These are phyloP conservation scores for Aspergillus alliaceus DNA, from an alignment of 2,329 filamentous ascomycete genomes.

Conservation along the genomic window DNA sequence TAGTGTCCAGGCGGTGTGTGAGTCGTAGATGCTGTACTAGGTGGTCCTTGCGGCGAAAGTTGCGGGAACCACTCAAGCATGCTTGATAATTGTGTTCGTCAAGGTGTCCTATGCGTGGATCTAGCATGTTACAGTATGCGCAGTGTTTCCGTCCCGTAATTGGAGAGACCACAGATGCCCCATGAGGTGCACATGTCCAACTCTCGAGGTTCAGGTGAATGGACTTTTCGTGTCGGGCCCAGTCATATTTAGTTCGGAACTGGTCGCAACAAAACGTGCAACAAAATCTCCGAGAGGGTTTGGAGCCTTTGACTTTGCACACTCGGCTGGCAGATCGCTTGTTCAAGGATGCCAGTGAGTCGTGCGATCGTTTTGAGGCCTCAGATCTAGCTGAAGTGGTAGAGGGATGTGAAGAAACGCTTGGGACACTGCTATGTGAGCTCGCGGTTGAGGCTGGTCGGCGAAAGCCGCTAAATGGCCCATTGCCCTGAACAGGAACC, in stretches of 20 bases:
- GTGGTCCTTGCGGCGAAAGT: constrained; percentile 57
- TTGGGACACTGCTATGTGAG: neutral
- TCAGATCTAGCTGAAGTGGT: neutral
- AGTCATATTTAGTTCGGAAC: constrained; percentile 27
- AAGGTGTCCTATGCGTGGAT: constrained; percentile 49
- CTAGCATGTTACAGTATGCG: constrained; percentile 50
- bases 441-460: neutral
- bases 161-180: constrained; percentile 6
- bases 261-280: constrained; percentile 27
- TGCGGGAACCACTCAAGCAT: constrained; percentile 50
- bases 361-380: neutral
- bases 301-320: neutral
- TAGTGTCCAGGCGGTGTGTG: constrained; percentile 46
- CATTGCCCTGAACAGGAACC: neutral
- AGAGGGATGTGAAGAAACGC: neutral
- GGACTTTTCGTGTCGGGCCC: constrained; percentile 24
- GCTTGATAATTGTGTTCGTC: constrained; percentile 49
- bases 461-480: neutral
- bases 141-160: constrained; percentile 31
- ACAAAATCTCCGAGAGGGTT: constrained; percentile 10
- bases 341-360: neutral
- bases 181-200: constrained; percentile 22
- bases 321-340: neutral
- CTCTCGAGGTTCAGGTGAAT: constrained; percentile 22
- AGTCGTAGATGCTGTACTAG: constrained; percentile 54